Conservation (phyloP, 495 filamentous ascomycete genomes). For the Aspergillus diversus region DNA sequence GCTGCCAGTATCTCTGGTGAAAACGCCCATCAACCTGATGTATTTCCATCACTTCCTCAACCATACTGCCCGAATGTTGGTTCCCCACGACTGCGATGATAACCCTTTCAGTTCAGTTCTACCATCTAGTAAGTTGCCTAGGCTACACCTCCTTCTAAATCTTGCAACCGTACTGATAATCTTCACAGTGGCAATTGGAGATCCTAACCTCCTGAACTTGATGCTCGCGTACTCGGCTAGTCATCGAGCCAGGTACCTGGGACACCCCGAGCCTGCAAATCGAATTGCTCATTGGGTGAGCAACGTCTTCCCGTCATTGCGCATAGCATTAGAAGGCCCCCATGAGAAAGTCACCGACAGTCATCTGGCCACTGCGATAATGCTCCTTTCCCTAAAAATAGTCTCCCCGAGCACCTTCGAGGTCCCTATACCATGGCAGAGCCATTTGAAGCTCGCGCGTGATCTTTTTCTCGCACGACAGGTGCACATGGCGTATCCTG, state of each 20-base stretch:
- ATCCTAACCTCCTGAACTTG: conserved; percentile 72
- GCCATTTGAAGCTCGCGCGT: conserved; percentile 74
- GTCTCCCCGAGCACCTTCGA: conserved; percentile 82
- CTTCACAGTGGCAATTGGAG: conserved; percentile 63
- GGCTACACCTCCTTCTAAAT: background rate
- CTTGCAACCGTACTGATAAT: conserved; percentile 1
- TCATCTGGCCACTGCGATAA: conserved; percentile 81
- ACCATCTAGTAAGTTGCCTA: conserved; percentile 60
- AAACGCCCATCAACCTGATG: conserved; percentile 80
- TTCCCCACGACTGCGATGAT: conserved; percentile 73
- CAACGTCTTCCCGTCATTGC: conserved; percentile 75
- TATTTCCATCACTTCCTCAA: conserved; percentile 80
- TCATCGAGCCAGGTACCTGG: conserved; percentile 77
- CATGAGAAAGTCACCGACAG: conserved; percentile 68
- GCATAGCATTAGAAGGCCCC: conserved; percentile 61
- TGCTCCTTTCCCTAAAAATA: conserved; percentile 85
- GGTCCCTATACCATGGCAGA: conserved; percentile 74
- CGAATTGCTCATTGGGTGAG: conserved; percentile 80
- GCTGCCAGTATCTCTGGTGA: conserved; percentile 65
- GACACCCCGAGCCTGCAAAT: conserved; percentile 73
- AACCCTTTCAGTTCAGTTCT: conserved; percentile 77
- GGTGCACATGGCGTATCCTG: conserved; percentile 54
- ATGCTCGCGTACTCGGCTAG: conserved; percentile 82
- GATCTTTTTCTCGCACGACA: conserved; percentile 72
- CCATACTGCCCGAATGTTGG: conserved; percentile 74